Evolutionary conservation across 2,329 filamentous ascomycete species (phyloP).

Genomic region (Cladophialophora exuberans): DNA sequence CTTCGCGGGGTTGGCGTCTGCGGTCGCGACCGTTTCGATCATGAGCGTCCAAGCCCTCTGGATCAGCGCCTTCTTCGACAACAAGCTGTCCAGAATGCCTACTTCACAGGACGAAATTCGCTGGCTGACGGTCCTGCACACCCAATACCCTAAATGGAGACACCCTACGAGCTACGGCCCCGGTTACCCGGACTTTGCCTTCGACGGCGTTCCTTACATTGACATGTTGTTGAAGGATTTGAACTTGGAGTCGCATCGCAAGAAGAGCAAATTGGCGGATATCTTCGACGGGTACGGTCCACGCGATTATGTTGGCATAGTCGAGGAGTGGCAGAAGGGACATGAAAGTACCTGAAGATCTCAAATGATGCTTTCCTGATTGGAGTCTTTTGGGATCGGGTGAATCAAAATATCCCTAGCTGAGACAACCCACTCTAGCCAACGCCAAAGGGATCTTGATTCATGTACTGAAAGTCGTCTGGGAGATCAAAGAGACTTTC

Average conservation of each 20-base stretch:
- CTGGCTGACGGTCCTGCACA: slow-evolving; percentile 64
- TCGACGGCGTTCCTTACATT: slow-evolving; percentile 75
- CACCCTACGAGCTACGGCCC: slow-evolving; percentile 68
- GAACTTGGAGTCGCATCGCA: slow-evolving; percentile 55
- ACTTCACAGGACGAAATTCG: slow-evolving; percentile 10
- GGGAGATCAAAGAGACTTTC: slow-evolving; percentile 21
- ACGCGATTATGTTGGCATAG: slow-evolving; percentile 45
- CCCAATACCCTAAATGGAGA: slow-evolving; percentile 70
- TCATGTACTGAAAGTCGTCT: slow-evolving; percentile 19
- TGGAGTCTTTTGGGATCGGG: too few species aligned
- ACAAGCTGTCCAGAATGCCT: slow-evolving; percentile 47
- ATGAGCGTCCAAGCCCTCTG: slow-evolving; percentile 60
- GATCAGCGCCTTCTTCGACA: slow-evolving; percentile 67
- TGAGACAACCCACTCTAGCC: too few species aligned
- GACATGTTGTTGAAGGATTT: slow-evolving; percentile 70
- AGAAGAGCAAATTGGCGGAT: slow-evolving; percentile 36
- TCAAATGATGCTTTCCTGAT: background rate
- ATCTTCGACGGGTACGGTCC: slow-evolving; percentile 35
- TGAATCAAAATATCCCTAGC: too few species aligned
- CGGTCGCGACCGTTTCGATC: slow-evolving; percentile 41
- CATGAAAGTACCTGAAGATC: background rate
- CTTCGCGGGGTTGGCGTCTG: slow-evolving; percentile 47
- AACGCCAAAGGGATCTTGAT: slow-evolving; percentile 5
- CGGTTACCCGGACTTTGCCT: slow-evolving; percentile 69
- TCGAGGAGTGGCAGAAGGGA: slow-evolving; percentile 41